A percentile compares a stretch with the other conserved stretches of the same genome.
Evolutionary conservation across 176 grass and related monocot species (phyloP).

Genomic region (Carex littledalei): DNA sequence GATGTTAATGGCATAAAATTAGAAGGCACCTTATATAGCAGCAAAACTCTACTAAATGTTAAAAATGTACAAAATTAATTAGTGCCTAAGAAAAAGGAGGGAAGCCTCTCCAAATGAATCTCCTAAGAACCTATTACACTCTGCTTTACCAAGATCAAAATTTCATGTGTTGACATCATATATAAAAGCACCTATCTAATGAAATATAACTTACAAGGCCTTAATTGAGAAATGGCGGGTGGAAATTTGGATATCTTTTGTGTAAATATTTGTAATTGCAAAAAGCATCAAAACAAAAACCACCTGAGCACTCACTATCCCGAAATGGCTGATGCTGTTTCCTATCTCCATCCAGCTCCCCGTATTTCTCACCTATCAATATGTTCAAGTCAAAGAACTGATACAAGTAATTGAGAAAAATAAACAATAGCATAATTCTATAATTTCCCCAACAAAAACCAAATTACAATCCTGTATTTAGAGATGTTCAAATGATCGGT

Average conservation of each 20-base stretch:
- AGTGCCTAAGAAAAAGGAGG: background rate
- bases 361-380: slow-evolving; percentile 62
- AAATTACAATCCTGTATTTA: too few species aligned
- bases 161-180: background rate
- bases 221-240: slow-evolving; percentile 46
- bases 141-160: background rate
- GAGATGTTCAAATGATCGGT: too few species aligned
- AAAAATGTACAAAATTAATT: background rate
- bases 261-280: slow-evolving; percentile 84
- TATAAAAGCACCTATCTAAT: background rate
- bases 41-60: background rate
- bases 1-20: background rate
- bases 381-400: slow-evolving; percentile 16
- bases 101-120: background rate
- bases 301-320: slow-evolving; percentile 88
- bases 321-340: slow-evolving; percentile 94
- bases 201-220: slow-evolving; percentile 36
- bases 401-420: background rate
- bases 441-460: background rate
- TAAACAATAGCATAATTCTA: slow-evolving; percentile 4
- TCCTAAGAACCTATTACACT: background rate
- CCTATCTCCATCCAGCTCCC: slow-evolving; percentile 99
- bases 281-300: slow-evolving; percentile 93
- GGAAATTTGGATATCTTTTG: slow-evolving; percentile 70
- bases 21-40: background rate